Evolutionary conservation across 371 early-diverging fungal species (phyloP), one percentile per base, ranked within the genome.

Genomic region (Lichtheimia hyalospora): DNA sequence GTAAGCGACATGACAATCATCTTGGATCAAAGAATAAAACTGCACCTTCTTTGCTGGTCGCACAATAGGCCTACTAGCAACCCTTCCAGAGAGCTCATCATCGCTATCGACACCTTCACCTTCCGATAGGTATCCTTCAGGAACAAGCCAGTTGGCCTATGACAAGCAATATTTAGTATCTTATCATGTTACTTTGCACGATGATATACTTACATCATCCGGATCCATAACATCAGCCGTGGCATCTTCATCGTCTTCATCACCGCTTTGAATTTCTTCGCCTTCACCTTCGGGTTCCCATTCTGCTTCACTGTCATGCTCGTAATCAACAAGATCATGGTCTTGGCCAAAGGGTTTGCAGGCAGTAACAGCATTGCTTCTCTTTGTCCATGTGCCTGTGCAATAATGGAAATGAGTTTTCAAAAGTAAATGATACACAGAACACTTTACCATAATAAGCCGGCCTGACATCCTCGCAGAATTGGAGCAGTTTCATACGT

Each of bases 281-380:
- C 96, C 96, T 61, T 92, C 92, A 16, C 91, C 94, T 27, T 92
- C 95, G 21, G 87, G 90, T 25, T 92, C 93, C 96, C 96, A 96
- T 71, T 95, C 96, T 0, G 86, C 90, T 53, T 93, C 95, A 67
- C 91, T 90, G 63, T 96, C 94, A 52, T 89, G 76, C 3, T 91
- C 92, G 56, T 96, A 96, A 55, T 96, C 91, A 2, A 96, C 52
- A 24, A 75, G 44, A 4, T 58, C 70, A 1, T 75, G 68, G 54
- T 94, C 95, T 52, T 67, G 71, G 25, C 73, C 79, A 71, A 93
- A 84, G 6, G 91, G 90, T 0, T 75, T 68, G 16, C 87, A 75
- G 3, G 86, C 88, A 14, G 68, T 69, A 24, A 93, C 68, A 1
- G 24, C 51, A n/a, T 70, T 64, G 60, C 88, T 86, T 21, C 42